Percentiles rank a stretch among this genome's conserved stretches.
These are phyloP conservation scores for Vicia sativa DNA, from an alignment of 306 rosid genomes.

Conservation along the genomic window DNA sequence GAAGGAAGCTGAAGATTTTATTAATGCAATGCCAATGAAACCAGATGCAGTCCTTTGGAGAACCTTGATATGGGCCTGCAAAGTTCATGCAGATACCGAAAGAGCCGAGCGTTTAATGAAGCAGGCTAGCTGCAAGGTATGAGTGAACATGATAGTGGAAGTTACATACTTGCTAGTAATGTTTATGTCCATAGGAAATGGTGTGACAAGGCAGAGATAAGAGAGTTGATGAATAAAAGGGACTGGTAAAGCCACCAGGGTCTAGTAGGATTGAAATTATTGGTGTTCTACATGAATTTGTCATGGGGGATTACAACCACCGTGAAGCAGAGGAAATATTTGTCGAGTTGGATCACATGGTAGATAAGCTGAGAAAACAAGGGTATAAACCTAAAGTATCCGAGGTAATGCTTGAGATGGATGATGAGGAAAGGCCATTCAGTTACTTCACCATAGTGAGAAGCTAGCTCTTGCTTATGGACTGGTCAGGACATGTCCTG, in stretches of 20 bases:
- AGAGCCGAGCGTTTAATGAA: constrained; percentile 53
- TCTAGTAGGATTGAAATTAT: constrained; percentile 61
- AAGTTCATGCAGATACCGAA: constrained; percentile 41
- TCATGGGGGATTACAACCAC: constrained; percentile 58
- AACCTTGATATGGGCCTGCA: constrained; percentile 60
- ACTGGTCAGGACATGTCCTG: constrained; percentile 35
- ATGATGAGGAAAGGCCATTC: constrained; percentile 51
- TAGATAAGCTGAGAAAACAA: constrained; percentile 40
- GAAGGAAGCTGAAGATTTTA: constrained; percentile 55
- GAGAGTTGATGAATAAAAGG: constrained; percentile 57
- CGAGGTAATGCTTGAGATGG: constrained; percentile 55
- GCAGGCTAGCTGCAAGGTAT: constrained; percentile 42
- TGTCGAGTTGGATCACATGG: constrained; percentile 45
- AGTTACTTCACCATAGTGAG: constrained; percentile 66
- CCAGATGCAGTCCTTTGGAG: constrained; percentile 62
- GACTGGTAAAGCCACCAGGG: constrained; percentile 55
- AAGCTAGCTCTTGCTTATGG: constrained; percentile 64
- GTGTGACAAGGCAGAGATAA: constrained; percentile 53
- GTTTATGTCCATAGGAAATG: constrained; percentile 54
- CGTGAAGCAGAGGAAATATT: constrained; percentile 44
- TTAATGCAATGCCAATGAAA: constrained; percentile 51
- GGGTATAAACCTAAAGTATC: constrained; percentile 53
- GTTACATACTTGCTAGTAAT: constrained; percentile 57
- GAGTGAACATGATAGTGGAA: constrained; percentile 51
- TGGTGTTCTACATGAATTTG: constrained; percentile 54